Conservation (phyloP, 139 green algal genomes). For the Spirogloea muscicola region DNA sequence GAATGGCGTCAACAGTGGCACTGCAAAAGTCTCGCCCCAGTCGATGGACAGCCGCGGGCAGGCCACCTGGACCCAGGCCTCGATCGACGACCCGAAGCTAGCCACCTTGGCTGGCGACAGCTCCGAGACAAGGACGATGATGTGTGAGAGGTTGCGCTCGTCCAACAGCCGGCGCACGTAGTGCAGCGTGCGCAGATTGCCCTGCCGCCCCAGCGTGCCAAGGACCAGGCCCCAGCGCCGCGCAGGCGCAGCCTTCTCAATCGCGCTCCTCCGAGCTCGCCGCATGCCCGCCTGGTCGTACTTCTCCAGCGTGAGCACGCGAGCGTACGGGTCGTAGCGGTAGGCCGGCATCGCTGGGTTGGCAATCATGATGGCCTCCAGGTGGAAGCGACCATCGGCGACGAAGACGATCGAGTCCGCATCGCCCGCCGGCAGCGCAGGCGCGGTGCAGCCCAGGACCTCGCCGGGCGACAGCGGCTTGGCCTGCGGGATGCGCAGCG, state of each 20-base stretch:
- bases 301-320: conserved; percentile 71
- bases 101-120: conserved; percentile 73
- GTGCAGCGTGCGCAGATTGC: conserved; percentile 81
- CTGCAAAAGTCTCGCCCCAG: conserved; percentile 91
- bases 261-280: conserved; percentile 54
- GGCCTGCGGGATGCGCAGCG: conserved; percentile 37
- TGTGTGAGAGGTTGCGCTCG: too few species aligned
- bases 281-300: conserved; percentile 98
- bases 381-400: conserved; percentile 84
- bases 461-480: conserved; percentile 79
- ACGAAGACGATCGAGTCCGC: conserved; percentile 56
- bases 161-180: too few species aligned
- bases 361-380: conserved; percentile 99
- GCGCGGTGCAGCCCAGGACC: conserved; percentile 93
- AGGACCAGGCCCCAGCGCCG: conserved; percentile 84
- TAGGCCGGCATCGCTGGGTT: conserved; percentile 89
- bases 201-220: conserved; percentile 93
- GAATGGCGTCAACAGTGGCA: conserved; percentile 90
- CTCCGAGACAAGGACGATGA: conserved; percentile 80
- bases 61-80: conserved; percentile 75
- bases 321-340: conserved; percentile 89
- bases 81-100: too few species aligned
- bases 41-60: conserved; percentile 97
- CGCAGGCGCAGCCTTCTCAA: conserved; percentile 65
- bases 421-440: conserved; percentile 46